phyloP scores from a whole-genome alignment of 176 grass and related monocot species.

The Ensete ventricosum region DNA sequence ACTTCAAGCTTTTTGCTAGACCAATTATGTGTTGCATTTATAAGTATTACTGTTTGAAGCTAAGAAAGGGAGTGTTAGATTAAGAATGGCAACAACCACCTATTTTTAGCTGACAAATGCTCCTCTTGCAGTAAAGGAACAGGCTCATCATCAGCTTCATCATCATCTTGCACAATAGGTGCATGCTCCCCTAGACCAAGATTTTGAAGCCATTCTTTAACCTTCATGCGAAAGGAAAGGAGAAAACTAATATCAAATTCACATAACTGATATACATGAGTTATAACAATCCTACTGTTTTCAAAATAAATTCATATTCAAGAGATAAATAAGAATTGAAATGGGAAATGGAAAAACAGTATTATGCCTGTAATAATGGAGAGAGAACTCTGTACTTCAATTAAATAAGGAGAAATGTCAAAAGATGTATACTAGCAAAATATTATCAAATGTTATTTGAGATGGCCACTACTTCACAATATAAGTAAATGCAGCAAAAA shows the following conservation, averaged over 20 bases:
- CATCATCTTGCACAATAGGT: conserved; percentile 78
- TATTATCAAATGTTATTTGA: not conserved
- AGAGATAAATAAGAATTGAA: not conserved
- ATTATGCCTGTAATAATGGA: not conserved
- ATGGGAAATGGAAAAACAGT: not conserved
- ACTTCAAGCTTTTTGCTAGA: no score
- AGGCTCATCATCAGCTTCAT: conserved; percentile 88
- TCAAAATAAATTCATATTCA: not conserved
- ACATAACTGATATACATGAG: not conserved
- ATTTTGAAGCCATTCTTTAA: conserved; percentile 99
- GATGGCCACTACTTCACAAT: no score
- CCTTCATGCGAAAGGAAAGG: conserved; percentile 36
- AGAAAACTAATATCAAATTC: conserved; percentile 14
- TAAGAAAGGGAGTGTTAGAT: not conserved
- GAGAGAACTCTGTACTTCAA: not conserved
- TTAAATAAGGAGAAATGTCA: not conserved
- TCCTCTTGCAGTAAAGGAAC: conserved; percentile 60
- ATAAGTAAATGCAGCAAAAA: no score
- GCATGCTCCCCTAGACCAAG: conserved; percentile 84
- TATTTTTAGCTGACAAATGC: conserved; percentile 61
- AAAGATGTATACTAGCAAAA: not conserved
- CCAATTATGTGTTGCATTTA: not conserved
- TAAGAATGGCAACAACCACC: conserved; percentile 29
- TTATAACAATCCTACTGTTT: not conserved
- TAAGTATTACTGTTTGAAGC: conserved; percentile 3